Conservation (phyloP, 2,329 filamentous ascomycete genomes). For the Sporothrix brunneoviolacea region DNA sequence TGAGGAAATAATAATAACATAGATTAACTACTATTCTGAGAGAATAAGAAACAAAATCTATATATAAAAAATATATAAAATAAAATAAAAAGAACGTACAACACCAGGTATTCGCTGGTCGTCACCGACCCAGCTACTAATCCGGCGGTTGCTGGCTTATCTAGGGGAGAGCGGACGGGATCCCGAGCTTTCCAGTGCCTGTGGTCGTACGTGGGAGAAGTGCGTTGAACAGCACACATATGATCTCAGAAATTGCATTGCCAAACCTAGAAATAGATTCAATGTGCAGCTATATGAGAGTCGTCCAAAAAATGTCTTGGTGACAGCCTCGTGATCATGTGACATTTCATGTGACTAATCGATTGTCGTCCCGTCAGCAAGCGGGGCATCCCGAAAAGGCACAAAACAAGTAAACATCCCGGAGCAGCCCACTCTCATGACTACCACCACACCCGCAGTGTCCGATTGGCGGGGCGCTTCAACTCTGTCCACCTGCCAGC, state of each 20-base stretch:
- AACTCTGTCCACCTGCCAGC: background rate
- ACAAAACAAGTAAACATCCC: conserved; percentile 10
- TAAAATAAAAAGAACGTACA: conserved; percentile 11
- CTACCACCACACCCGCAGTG: background rate
- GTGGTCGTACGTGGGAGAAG: conserved; percentile 9
- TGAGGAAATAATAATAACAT: no score
- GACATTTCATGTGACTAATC: background rate
- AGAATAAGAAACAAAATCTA: background rate
- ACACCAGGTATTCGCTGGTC: conserved; percentile 15
- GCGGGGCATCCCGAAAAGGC: conserved; percentile 1
- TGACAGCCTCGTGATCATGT: background rate
- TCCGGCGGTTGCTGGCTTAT: conserved; percentile 13
- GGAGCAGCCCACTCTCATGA: background rate
- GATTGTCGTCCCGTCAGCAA: conserved; percentile 12
- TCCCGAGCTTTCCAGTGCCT: conserved; percentile 10
- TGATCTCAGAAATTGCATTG: no score
- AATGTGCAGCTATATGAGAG: no score
- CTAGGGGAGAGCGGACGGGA: conserved; percentile 15
- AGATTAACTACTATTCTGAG: no score
- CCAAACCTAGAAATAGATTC: no score
- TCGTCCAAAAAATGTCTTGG: no score
- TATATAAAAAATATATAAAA: background rate
- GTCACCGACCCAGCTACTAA: conserved; percentile 15
- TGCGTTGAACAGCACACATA: no score
- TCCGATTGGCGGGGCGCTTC: conserved; percentile 1